Evolutionary conservation across 495 filamentous ascomycete species (phyloP), one percentile per base, ranked within the genome.

Genomic region (Pyronema domesticum): DNA sequence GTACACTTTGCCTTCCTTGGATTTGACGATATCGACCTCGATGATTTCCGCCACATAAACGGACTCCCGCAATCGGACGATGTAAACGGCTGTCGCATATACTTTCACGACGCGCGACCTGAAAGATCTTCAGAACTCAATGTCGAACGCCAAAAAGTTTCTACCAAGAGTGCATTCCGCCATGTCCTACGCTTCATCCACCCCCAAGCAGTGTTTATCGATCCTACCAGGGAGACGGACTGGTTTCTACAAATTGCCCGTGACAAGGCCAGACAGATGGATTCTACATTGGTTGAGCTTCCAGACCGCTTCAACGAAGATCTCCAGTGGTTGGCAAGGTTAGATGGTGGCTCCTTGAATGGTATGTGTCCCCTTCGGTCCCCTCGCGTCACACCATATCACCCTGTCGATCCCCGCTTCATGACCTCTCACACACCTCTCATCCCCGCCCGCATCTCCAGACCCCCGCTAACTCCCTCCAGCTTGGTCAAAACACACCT

Each of bases 281-380:
- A 61, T 7, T 66, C 68, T 47, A 57, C 76, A 44, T 58, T 79
- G 44, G 75, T 85, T 52, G 72, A 73, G 51, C 68, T 85, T 36
- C 76, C 80, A 6, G 54, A 55, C 39, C 69, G 70, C 46, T 66
- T 68, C 19, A 66, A 68, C n/a, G 73, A 75, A 47, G 70, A 76
- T 40, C 58, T 84, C 34, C 73, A 76, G 69, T 85, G 81, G 81
- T 73, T 85, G 34, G 74, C 80, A 13, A 65, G 70, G 18, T 64
- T 85, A 44, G 78, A 82, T 57, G 74, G 76, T 52, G 72, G 68
- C 43, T 77, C 80, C 54, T 68, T 85, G 40, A 68, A 60, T 62
- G 70, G 76, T 77, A 67, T 58, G 54, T 14, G 15, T 19, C 19
- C 54, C 11, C 57, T 46, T 43, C 54, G 47, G 48, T 47, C 56